A percentile compares a stretch with the other conserved stretches of the same genome.
These are phyloP conservation scores for Cytospora piceicola DNA, from an alignment of 2,329 filamentous ascomycete species.

Conservation along the genomic window DNA sequence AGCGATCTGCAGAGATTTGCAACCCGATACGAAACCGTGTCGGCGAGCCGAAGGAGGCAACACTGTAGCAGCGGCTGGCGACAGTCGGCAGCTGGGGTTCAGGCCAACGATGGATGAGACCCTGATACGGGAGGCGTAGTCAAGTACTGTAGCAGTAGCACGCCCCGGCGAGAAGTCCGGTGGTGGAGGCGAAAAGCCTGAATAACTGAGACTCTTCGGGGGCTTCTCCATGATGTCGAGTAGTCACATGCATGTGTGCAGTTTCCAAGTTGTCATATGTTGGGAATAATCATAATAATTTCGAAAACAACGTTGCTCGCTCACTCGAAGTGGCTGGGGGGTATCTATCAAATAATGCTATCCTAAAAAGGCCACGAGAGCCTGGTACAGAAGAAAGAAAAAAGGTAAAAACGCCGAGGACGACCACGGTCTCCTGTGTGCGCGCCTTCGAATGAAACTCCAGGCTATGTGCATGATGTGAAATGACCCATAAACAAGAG, in stretches of 20 bases:
- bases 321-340: constrained; percentile 23
- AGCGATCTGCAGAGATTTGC: no score
- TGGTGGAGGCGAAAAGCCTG: no score
- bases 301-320: constrained; percentile 2
- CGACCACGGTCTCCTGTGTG: constrained; percentile 10
- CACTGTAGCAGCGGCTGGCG: no score
- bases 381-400: constrained; percentile 10
- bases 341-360: constrained; percentile 24
- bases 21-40: no score
- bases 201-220: no score
- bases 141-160: no score
- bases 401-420: constrained; percentile 14
- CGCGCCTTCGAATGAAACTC: constrained; percentile 22
- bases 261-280: not conserved
- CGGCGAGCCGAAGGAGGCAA: no score
- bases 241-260: not conserved
- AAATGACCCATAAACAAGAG: not conserved
- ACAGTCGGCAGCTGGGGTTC: no score
- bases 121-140: no score
- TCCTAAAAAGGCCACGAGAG: constrained; percentile 20
- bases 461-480: constrained; percentile 11
- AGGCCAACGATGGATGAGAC: no score
- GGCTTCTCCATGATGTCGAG: no score
- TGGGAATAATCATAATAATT: not conserved
- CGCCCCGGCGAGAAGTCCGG: no score